Evolutionary conservation across 148 eudicot species (phyloP).

Genomic region (Cornus suecica): DNA sequence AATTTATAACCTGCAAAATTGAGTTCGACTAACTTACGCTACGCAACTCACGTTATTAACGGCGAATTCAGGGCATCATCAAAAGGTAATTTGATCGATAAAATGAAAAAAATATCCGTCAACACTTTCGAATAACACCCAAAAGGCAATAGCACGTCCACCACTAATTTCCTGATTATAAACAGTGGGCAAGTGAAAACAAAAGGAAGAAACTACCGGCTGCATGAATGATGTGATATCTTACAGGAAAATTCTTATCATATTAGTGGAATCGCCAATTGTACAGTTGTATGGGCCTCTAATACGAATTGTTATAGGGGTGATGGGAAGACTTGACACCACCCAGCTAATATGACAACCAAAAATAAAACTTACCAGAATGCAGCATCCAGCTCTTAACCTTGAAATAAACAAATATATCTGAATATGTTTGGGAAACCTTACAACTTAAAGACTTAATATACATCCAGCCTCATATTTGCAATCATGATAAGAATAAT

Average conservation of each 20-base stretch:
- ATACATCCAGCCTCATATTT: background rate
- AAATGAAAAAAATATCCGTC: background rate
- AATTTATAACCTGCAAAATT: slow-evolving; percentile 93
- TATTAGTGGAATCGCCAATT: no score
- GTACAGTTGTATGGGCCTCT: background rate
- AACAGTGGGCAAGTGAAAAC: background rate
- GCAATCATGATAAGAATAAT: background rate
- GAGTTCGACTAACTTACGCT: slow-evolving; percentile 50
- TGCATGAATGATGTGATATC: background rate
- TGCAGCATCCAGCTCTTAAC: background rate
- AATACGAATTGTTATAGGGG: background rate
- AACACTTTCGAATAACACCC: background rate
- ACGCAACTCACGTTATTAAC: slow-evolving; percentile 18
- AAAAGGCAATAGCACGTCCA: background rate
- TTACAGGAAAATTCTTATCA: background rate
- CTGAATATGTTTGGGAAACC: background rate
- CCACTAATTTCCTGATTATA: background rate
- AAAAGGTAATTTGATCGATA: background rate
- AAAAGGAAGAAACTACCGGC: background rate
- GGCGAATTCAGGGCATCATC: slow-evolving; percentile 10
- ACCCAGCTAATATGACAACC: background rate
- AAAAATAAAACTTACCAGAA: background rate
- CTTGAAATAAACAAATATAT: no score
- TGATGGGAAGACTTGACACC: background rate
- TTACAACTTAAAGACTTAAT: background rate